Evolutionary conservation across 176 grass and related monocot genomes (phyloP).

Genomic region (Triticum turgidum): DNA sequence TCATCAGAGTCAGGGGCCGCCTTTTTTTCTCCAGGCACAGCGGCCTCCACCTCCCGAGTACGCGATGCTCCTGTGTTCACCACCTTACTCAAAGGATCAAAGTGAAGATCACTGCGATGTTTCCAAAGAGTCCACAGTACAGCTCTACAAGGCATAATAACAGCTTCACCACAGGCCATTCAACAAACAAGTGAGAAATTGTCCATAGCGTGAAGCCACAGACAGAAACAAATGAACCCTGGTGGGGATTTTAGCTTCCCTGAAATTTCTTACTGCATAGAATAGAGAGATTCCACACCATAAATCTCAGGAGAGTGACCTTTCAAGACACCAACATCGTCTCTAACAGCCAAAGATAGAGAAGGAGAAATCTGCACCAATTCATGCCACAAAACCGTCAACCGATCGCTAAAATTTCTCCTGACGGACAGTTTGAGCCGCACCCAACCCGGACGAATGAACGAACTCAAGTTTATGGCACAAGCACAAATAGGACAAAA

Average conservation of each 20-base stretch:
- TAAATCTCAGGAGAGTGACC: not conserved
- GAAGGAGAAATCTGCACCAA: not conserved
- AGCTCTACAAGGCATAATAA: not conserved
- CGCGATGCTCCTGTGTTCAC: not conserved
- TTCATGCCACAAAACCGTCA: constrained; percentile 6
- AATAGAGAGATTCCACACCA: not conserved
- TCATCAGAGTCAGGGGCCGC: not conserved
- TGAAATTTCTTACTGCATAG: not conserved
- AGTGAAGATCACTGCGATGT: not conserved
- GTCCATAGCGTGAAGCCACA: no score
- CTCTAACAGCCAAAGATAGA: not conserved
- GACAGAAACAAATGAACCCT: not conserved
- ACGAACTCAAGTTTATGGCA: not conserved
- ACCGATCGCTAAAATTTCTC: not conserved
- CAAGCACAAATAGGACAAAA: not conserved
- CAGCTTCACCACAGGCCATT: not conserved
- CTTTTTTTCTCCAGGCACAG: not conserved
- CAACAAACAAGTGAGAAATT: not conserved
- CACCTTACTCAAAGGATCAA: not conserved
- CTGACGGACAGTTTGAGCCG: not conserved
- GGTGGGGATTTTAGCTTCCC: not conserved
- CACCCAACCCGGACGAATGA: not conserved
- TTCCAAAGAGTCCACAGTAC: not conserved
- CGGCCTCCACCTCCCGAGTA: not conserved
- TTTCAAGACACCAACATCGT: not conserved